A percentile compares a stretch with the other conserved stretches of the same genome.
Evolutionary conservation across 2,329 filamentous ascomycete species (phyloP).

Genomic region (Xylariaceae sp.): DNA sequence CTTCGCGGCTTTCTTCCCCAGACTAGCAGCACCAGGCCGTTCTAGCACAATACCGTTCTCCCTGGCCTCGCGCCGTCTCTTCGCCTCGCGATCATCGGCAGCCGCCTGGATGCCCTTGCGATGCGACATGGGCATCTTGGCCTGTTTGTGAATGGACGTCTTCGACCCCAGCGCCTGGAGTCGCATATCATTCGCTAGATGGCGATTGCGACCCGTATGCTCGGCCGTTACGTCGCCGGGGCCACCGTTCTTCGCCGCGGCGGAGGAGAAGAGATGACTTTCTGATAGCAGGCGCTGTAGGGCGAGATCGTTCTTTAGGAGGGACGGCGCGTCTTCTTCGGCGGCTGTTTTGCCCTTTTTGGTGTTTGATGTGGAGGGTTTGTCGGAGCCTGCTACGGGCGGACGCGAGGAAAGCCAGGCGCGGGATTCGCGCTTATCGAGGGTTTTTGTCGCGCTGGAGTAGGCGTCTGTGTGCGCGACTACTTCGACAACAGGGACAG

Average conservation of each 20-base stretch:
- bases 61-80: conserved; percentile 69
- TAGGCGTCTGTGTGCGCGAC: conserved; percentile 52
- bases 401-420: conserved; percentile 59
- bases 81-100: conserved; percentile 58
- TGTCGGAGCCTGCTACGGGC: conserved; percentile 33
- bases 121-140: conserved; percentile 83
- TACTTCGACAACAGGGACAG: conserved; percentile 46
- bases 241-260: conserved; percentile 25
- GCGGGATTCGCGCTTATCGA: conserved; percentile 67
- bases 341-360: conserved; percentile 33
- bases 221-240: conserved; percentile 32
- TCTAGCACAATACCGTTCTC: conserved; percentile 92
- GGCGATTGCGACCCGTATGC: conserved; percentile 62
- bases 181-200: conserved; percentile 78
- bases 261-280: conserved; percentile 44
- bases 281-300: conserved; percentile 86
- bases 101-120: conserved; percentile 78
- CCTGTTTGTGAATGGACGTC: conserved; percentile 65
- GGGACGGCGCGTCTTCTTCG: conserved; percentile 59
- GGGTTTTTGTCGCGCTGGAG: conserved; percentile 34
- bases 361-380: conserved; percentile 23
- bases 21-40: conserved; percentile 34
- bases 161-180: conserved; percentile 78
- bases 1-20: conserved; percentile 28
- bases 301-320: conserved; percentile 87